A percentile compares a stretch with the other conserved stretches of the same genome.
Evolutionary conservation across 83 land plant species (phyloP).

Genomic region (Diphasiastrum complanatum): DNA sequence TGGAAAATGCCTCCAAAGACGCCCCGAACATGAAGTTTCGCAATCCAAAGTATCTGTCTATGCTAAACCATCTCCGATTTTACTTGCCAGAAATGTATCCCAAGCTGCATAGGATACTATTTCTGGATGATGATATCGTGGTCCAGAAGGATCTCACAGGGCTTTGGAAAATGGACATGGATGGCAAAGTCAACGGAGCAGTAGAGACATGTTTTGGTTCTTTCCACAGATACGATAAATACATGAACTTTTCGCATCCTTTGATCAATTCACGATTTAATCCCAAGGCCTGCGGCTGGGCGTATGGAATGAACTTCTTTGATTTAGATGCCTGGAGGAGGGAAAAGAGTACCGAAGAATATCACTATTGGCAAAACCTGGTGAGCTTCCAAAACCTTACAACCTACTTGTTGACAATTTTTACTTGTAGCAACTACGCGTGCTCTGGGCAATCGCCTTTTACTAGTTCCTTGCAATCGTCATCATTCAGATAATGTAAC

Average conservation of each 20-base stretch:
- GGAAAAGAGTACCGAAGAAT: constrained; percentile 13
- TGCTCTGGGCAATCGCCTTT: too few species aligned
- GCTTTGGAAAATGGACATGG: constrained; percentile 17
- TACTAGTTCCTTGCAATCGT: too few species aligned
- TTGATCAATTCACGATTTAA: constrained; percentile 5
- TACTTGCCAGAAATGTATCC: constrained; percentile 15
- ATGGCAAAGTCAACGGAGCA: too few species aligned
- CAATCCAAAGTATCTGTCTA: constrained; percentile 14
- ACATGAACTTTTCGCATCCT: constrained; percentile 14
- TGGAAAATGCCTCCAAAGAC: constrained; percentile 13
- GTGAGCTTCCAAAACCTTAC: not conserved
- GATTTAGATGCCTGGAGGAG: constrained; percentile 16
- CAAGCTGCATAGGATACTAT: constrained; percentile 12
- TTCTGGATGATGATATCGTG: too few species aligned
- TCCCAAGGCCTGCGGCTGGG: constrained; percentile 19
- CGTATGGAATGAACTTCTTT: too few species aligned
- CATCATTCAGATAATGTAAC: too few species aligned
- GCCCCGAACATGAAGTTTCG: constrained; percentile 18
- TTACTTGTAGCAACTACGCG: too few species aligned
- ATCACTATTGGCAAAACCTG: constrained; percentile 10
- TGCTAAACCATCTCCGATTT: constrained; percentile 14
- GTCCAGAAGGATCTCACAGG: constrained; percentile 19
- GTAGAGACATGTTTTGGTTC: constrained; percentile 15
- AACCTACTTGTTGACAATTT: too few species aligned
- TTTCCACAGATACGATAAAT: constrained; percentile 13